Evolutionary conservation across 306 rosid genomes (phyloP), one percentile per base, ranked within the genome.

Genomic region (Albizia julibrissin): DNA sequence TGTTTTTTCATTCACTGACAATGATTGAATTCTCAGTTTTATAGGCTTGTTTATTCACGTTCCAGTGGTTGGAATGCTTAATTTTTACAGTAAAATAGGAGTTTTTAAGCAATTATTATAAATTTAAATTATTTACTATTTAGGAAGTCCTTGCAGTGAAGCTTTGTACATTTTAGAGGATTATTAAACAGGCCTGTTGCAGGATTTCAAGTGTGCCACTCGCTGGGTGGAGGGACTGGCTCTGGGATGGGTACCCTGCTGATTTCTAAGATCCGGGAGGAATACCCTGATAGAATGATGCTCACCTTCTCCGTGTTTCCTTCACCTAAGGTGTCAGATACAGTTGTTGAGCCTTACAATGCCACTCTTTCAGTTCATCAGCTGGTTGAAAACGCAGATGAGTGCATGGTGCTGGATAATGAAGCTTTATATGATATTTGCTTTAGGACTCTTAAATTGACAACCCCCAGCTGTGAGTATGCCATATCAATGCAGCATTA

Each of bases 331-430:
- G 92, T 89, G 21, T 89, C 92, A 4, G 92, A 89, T 54, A 89
- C 92, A 47, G 92, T 89, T 14, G 92, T 89, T 11, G 90, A 89
- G 86, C 92, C 92, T 31, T 89, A 89, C 37, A 89, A 89, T 81
- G 92, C 92, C 29, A 89, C 92, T 49, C 90, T 89, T 31, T 89
- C 92, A 33, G 90, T 89, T 71, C 92, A 89, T 72, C 92, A 89
- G 80, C 75, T 89, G 85, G 92, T 89, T 71, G 92, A 89, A 83
- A 89, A 89, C 67, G 92, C 92, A 42, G 92, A 89, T 56, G 92
- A 89, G 68, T 87, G 92, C 19, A 89, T 89, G 92, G 92, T 89
- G 39, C 77, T 89, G 26, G 92, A 89, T 75, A 89, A 89, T 21
- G 92, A 89, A 81, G 92, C 92, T 19, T 58, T 89, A 12, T 89